Evolutionary conservation across 2,329 filamentous ascomycete species (phyloP), one percentile per base, ranked within the genome.

Genomic region (Cordyceps tenuipes): DNA sequence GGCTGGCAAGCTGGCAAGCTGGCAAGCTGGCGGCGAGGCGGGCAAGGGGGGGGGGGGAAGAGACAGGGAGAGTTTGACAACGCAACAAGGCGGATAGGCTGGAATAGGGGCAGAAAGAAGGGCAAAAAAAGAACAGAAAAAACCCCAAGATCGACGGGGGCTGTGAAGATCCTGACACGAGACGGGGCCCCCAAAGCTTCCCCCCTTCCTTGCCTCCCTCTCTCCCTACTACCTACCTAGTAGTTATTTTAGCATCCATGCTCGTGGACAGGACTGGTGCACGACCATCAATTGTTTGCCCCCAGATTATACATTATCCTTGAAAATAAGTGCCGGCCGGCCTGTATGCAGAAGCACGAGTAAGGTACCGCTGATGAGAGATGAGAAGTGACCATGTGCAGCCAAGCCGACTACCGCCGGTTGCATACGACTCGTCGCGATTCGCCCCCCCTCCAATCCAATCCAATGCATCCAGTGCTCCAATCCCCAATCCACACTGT

Each of bases 381-480:
- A 34, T 21, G 13, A 48, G 48, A 31, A 57, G 29, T 47, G 43
- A 39, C 44, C 48, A 21, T 44, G 41, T 36, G 34, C 21, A 31
- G 23, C 39, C 23, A 17, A 21, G 43, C n/a, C 43, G 43, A 44
- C 43, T 47, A 19, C 29, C 43, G 29, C 43, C 29, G 5, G 44
- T 48, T 36, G 31, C 54, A 57, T 48, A 39, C 47, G 54, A 57
- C 54, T 57, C 13, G 44, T 57, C 54, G 43, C 31, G n/a, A 21
- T 29, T 10, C 26, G 1, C 19, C 34, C 34, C 43, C 8, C 29
- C 17, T 19, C 9, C 17, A 46, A n/a, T 46, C 23, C 23, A 23
- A 3, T 23, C 3, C 23, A 23, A 23, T 23, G 3, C 23, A 23
- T 23, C 23, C 23, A 23, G 23, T 23, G 23, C 39, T 29, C 5